Base-by-base conservation (phyloP, 1,284 basidiomycete genomes). In the Mycosarcoma maydis region DNA sequence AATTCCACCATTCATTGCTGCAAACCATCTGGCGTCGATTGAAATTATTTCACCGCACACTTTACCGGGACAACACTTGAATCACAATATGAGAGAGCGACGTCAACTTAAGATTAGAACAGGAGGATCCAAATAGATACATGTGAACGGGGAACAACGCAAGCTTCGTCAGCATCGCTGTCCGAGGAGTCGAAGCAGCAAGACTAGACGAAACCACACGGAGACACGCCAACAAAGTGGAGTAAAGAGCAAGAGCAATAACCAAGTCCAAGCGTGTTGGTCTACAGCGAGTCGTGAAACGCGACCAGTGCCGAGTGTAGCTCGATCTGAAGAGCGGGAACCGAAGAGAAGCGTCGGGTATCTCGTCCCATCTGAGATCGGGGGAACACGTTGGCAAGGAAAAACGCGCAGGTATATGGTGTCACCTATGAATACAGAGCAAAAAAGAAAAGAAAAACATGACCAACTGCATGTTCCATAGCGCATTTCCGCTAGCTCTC, bases 331-430 rank as follows among this genome's bases (percentile, higher is more conserved):
- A 37, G 8, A 37, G 6, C 8, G 36, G 26, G 14, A 39, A 23
- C 46, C 19, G 27, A 38, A 41, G 7, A 6, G 20, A 37, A 46
- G 23, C 34, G 26, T 45, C 52, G 59, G 59, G 59, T 61, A 61
- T 61, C 59, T 61, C 47, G 51, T 53, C 50, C 49, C 44, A 40
- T 34, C 2, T 14, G 22, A 17, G 34, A 37, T 24, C 37, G 34
- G 36, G 37, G 45, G 13, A 44, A 39, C 20, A 26, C 32, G 36
- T 44, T 30, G 41, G 26, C 19, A 23, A 33, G 30, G 29, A 30
- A 20, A 32, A 19, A n/a, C 24, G 41, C 17, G n/a, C 17, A 33
- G 44, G 49, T 36, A 49, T 48, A 26, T 40, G 34, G 45, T n/a
- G 39, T 38, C 24, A 19, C 17, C 6, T 53, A 34, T 26, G 50